Evolutionary conservation across 169 alveolate genomes (phyloP).

Genomic region (Sarcocystis neurona): DNA sequence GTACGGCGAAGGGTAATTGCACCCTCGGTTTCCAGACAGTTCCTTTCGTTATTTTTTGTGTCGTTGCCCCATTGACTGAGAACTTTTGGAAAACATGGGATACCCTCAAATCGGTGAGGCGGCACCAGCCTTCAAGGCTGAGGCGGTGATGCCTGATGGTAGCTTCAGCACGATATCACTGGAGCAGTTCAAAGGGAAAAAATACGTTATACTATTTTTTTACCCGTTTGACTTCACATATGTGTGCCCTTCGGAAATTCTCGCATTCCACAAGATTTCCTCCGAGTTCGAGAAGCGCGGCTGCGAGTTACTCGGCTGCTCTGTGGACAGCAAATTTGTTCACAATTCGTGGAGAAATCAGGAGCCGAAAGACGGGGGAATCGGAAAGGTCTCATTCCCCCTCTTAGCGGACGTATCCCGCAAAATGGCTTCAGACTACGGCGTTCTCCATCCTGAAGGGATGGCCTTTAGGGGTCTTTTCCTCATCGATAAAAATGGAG

Average conservation of each 20-base stretch:
- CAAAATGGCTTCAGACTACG: constrained; percentile 89
- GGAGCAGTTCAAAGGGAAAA: constrained; percentile 91
- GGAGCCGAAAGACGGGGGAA: constrained; percentile 97
- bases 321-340: constrained; percentile 95
- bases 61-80: no score
- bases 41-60: no score
- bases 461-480: constrained; percentile 97
- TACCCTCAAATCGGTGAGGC: constrained; percentile 26
- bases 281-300: constrained; percentile 89
- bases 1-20: no score
- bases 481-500: constrained; percentile 95
- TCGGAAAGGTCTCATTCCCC: constrained; percentile 89
- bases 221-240: constrained; percentile 99
- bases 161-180: constrained; percentile 89
- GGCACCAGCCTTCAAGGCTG: constrained; percentile 96
- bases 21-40: no score
- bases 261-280: constrained; percentile 91
- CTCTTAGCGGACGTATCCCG: constrained; percentile 94
- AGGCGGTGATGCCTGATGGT: constrained; percentile 93
- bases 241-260: constrained; percentile 99
- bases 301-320: constrained; percentile 87
- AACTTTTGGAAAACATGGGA: constrained; percentile 3
- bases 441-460: constrained; percentile 93
- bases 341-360: constrained; percentile 96
- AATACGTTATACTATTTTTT: constrained; percentile 96